Conservation (phyloP, 2,329 filamentous ascomycete species). For the Rachicladosporium sp. region DNA sequence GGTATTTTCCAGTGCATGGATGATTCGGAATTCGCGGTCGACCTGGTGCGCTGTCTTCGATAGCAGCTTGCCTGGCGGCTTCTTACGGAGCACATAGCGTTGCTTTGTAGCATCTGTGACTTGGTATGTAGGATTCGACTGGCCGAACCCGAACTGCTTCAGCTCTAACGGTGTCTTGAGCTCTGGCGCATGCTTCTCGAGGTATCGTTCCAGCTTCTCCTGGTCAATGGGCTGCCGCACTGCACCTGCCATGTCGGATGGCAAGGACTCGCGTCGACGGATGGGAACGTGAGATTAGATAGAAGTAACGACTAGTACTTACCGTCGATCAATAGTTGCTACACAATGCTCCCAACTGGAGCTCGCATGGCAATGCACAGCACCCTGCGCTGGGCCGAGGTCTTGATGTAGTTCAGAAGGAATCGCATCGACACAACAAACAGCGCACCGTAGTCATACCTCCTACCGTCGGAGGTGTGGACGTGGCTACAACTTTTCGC, state of each 20-base stretch:
- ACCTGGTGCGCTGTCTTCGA: slow-evolving; percentile 88
- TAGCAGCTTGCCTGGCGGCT: slow-evolving; percentile 76
- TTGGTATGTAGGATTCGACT: slow-evolving; percentile 91
- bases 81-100: slow-evolving; percentile 86
- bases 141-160: slow-evolving; percentile 94
- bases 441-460: no score
- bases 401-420: no score
- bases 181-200: slow-evolving; percentile 62
- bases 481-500: no score
- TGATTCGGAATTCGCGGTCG: slow-evolving; percentile 80
- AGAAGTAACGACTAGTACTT: no score
- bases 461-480: no score
- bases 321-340: no score
- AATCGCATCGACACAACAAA: no score
- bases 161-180: slow-evolving; percentile 71
- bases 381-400: no score
- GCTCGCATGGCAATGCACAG: no score
- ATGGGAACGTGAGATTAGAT: no score
- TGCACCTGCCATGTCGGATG: slow-evolving; percentile 56
- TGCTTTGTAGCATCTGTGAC: slow-evolving; percentile 56
- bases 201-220: slow-evolving; percentile 62
- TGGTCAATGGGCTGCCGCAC: slow-evolving; percentile 86
- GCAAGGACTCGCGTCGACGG: no score
- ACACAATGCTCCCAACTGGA: no score
- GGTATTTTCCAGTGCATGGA: slow-evolving; percentile 64